These are phyloP conservation scores for Solanum habrochaites DNA, from an alignment of 257 asterid genomes.

Conservation along the genomic window DNA sequence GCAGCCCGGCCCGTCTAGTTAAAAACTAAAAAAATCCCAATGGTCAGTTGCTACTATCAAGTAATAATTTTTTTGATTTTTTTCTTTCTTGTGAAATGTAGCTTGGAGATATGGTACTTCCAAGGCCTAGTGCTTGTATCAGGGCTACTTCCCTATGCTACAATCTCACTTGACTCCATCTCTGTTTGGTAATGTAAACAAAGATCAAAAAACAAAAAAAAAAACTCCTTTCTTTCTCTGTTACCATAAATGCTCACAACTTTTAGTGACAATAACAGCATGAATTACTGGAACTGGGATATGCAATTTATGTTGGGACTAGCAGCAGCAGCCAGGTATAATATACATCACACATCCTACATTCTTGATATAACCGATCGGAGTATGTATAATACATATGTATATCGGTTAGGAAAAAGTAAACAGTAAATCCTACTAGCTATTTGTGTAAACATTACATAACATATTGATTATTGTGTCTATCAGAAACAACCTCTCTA, in stretches of 20 bases:
- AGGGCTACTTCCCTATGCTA: slow-evolving; percentile 20
- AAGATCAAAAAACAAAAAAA: not conserved
- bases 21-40: not conserved
- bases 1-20: not conserved
- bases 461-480: not conserved
- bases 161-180: slow-evolving; percentile 15
- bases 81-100: not conserved
- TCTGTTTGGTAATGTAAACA: slow-evolving; percentile 12
- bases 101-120: slow-evolving; percentile 28
- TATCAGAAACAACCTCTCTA: not conserved
- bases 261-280: not conserved
- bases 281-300: slow-evolving; percentile 29
- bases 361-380: not conserved
- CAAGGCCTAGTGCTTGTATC: slow-evolving; percentile 21
- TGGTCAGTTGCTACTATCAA: not conserved
- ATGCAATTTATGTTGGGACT: slow-evolving; percentile 16
- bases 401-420: not conserved
- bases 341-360: not conserved
- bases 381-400: not conserved
- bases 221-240: not conserved
- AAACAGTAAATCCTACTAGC: not conserved
- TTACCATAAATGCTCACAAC: not conserved
- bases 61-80: not conserved
- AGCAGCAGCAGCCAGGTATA: slow-evolving; percentile 16
- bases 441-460: not conserved